Percentiles rank a stretch among this genome's conserved stretches.
Conservation (phyloP, 441 rosid genomes). For the Macaranga tanarius region DNA sequence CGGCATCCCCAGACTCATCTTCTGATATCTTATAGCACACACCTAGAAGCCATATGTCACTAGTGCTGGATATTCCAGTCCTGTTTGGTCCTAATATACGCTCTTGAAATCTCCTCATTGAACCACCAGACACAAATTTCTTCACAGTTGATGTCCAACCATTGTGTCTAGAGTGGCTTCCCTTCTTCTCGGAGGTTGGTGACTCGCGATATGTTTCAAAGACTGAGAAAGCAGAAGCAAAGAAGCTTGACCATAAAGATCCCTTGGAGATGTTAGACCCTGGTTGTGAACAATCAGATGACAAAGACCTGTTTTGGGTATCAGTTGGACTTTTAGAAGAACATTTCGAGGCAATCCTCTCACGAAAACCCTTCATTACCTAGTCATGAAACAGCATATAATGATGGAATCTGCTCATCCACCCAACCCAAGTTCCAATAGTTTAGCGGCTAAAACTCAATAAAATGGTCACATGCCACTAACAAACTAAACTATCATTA, state of each 20-base stretch:
- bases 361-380: conserved; percentile 83
- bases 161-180: conserved; percentile 41
- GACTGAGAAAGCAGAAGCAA: conserved; percentile 64
- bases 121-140: conserved; percentile 62
- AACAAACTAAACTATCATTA: too few species aligned
- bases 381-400: conserved; percentile 39
- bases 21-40: conserved; percentile 62
- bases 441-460: conserved; percentile 25
- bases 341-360: conserved; percentile 50
- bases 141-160: conserved; percentile 74
- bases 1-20: conserved; percentile 40
- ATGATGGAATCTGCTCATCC: conserved; percentile 33
- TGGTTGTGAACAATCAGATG: conserved; percentile 48
- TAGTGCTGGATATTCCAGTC: conserved; percentile 63
- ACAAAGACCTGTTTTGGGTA: conserved; percentile 35
- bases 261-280: conserved; percentile 47
- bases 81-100: conserved; percentile 67
- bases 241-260: conserved; percentile 61
- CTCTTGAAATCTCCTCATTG: conserved; percentile 90
- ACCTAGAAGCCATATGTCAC: conserved; percentile 89
- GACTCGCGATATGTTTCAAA: conserved; percentile 55
- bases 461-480: background rate
- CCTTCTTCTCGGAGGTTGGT: conserved; percentile 42
- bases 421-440: conserved; percentile 30
- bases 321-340: conserved; percentile 45